Percentiles rank a stretch among this genome's conserved stretches.
Conservation (phyloP, 345 rosid genomes). For the Citrus maxima region DNA sequence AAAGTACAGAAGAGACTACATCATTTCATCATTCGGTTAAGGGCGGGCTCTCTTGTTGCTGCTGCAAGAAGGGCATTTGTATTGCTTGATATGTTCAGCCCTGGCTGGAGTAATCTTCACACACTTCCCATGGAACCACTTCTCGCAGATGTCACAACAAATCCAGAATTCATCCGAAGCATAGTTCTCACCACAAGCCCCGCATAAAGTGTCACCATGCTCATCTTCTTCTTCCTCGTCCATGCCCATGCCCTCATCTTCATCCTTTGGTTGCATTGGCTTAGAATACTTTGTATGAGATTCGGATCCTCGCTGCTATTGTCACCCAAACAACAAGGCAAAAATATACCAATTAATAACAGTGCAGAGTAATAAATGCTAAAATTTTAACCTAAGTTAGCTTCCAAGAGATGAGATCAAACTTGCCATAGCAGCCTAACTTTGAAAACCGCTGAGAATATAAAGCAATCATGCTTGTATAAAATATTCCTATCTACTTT, state of each 20-base stretch:
- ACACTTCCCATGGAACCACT: conserved; percentile 77
- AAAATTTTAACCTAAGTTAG: neutral
- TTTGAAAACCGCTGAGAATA: neutral
- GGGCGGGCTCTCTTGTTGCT: conserved; percentile 61
- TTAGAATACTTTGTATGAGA: conserved; percentile 39
- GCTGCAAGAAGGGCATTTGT: conserved; percentile 74
- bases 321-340: neutral
- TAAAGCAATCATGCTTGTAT: neutral
- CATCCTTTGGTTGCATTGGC: conserved; percentile 32
- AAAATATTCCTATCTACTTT: neutral
- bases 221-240: conserved; percentile 58
- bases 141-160: conserved; percentile 71
- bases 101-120: conserved; percentile 69
- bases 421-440: neutral
- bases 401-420: neutral
- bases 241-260: conserved; percentile 42
- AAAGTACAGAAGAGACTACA: conserved; percentile 2
- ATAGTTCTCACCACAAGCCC: conserved; percentile 76
- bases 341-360: neutral
- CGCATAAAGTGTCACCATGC: conserved; percentile 58
- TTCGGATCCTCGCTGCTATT: conserved; percentile 32
- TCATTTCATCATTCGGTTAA: conserved; percentile 16
- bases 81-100: conserved; percentile 65
- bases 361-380: neutral
- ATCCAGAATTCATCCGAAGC: conserved; percentile 81